Conservation (phyloP, 208 protist genomes). For the Trypanosoma boissoni region DNA sequence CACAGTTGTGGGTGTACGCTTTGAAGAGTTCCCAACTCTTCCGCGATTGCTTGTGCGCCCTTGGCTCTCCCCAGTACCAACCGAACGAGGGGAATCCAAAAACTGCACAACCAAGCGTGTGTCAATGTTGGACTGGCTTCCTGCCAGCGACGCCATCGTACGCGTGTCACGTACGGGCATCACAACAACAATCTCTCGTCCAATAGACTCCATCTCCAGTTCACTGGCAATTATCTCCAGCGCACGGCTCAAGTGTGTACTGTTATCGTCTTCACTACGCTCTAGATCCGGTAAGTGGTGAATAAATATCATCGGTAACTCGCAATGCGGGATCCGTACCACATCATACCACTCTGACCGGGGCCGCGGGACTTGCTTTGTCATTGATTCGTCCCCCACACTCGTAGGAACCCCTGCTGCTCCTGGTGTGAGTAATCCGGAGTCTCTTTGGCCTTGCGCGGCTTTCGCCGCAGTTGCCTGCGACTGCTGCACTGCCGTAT, state of each 20-base stretch:
- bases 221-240: constrained; percentile 16
- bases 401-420: neutral
- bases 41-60: too few species aligned
- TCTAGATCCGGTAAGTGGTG: constrained; percentile 20
- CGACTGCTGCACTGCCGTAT: too few species aligned
- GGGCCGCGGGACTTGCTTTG: neutral
- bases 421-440: neutral
- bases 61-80: too few species aligned
- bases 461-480: too few species aligned
- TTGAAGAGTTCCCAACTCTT: too few species aligned
- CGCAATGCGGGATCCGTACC: constrained; percentile 7
- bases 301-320: constrained; percentile 18
- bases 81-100: too few species aligned
- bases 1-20: too few species aligned
- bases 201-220: neutral
- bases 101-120: too few species aligned
- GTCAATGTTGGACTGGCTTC: neutral
- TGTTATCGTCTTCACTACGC: neutral
- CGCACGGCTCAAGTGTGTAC: constrained; percentile 4
- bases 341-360: constrained; percentile 21
- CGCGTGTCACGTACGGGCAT: neutral
- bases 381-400: neutral
- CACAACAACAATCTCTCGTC: neutral
- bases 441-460: too few species aligned
- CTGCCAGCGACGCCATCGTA: neutral